Conservation (phyloP, 805 yeast genomes). For the Saccharomyces kudriavzevii region DNA sequence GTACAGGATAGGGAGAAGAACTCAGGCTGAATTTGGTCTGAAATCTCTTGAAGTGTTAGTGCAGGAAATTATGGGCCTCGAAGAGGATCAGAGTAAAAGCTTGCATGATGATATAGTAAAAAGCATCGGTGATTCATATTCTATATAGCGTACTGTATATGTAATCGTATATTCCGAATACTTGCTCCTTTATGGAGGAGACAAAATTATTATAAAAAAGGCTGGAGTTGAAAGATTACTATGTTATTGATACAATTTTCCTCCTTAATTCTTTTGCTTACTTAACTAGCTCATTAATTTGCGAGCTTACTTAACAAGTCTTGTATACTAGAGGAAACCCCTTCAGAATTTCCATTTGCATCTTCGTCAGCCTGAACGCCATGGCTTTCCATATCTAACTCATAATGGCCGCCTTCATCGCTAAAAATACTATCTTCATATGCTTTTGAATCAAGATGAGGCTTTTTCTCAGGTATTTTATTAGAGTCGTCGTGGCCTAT, state of each 20-base stretch:
- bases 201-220: not conserved
- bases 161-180: not conserved
- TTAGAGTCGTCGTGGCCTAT: not conserved
- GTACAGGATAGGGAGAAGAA: constrained; percentile 25
- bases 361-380: constrained; percentile 10
- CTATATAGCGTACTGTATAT: not conserved
- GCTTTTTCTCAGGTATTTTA: not conserved
- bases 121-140: constrained; percentile 23
- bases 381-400: not conserved
- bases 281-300: constrained; percentile 8
- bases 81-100: constrained; percentile 9
- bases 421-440: not conserved
- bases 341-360: constrained; percentile 11
- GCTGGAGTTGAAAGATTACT: not conserved
- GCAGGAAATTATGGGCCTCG: constrained; percentile 14
- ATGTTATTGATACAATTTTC: not conserved
- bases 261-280: not conserved
- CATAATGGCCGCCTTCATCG: constrained; percentile 6
- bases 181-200: no score
- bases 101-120: constrained; percentile 16
- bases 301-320: constrained; percentile 30
- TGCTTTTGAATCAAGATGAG: not conserved
- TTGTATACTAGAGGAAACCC: constrained; percentile 29
- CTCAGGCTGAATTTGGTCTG: constrained; percentile 21
- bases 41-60: constrained; percentile 16